phyloP scores from a whole-genome alignment of 208 protist species.

The Leishmania braziliensis region DNA sequence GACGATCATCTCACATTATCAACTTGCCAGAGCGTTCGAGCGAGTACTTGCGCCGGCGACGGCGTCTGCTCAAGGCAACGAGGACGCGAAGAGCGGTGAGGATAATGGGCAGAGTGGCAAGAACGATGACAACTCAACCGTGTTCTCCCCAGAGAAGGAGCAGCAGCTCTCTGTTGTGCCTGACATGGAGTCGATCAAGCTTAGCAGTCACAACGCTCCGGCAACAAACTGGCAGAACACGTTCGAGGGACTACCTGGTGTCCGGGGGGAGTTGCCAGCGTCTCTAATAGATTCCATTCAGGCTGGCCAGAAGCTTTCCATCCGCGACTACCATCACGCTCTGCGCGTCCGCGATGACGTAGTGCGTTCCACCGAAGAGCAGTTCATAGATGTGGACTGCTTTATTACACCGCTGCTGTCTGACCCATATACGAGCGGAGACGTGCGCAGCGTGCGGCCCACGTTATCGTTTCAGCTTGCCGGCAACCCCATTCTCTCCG shows the following conservation, averaged over 20 bases:
- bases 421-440: slow-evolving; percentile 68
- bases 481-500: slow-evolving; percentile 84
- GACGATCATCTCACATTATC: slow-evolving; percentile 71
- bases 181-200: slow-evolving; percentile 6
- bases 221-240: slow-evolving; percentile 32
- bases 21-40: slow-evolving; percentile 75
- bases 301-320: slow-evolving; percentile 53
- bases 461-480: slow-evolving; percentile 78
- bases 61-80: background rate
- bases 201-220: slow-evolving; percentile 3
- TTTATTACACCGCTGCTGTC: slow-evolving; percentile 81
- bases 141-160: background rate
- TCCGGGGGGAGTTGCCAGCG: slow-evolving; percentile 70
- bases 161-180: slow-evolving; percentile 7
- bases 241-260: slow-evolving; percentile 34
- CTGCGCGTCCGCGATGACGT: slow-evolving; percentile 81
- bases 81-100: background rate
- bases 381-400: slow-evolving; percentile 86
- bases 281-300: slow-evolving; percentile 57
- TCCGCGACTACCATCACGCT: slow-evolving; percentile 71
- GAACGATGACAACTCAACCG: background rate
- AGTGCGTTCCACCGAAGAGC: slow-evolving; percentile 75
- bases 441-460: slow-evolving; percentile 64
- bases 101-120: background rate
- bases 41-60: slow-evolving; percentile 30